Base-by-base conservation (phyloP, 1,139 yeast genomes). In the Blastobotrys petasosporus region DNA sequence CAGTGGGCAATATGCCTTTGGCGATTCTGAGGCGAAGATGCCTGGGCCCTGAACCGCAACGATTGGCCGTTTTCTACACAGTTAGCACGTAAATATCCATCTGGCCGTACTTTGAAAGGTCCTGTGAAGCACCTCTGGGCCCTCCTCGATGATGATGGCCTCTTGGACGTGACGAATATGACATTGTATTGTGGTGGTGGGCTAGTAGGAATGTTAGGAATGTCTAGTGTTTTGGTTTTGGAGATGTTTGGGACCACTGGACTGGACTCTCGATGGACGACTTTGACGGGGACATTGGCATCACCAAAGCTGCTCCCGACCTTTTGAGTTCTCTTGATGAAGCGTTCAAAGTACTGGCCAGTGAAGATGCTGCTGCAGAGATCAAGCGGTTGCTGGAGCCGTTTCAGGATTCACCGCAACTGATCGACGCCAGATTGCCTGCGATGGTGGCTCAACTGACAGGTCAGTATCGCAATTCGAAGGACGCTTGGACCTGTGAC, bases 371-470 rank as follows among this genome's bases (percentile, higher is more conserved):
- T 4, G 44, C 42, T 15, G 23, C 17, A 15, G 47, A 33, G 6
- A 20, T 51, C 20, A 41, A 37, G 9, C 29, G 39, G 11, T 17
- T 54, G 28, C 41, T 64, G 11, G 65, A 61, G 12, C 59, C 56
- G 12, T 66, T 63, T 46, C 71, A 65, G 48, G 64, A 59, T 17
- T 56, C 59, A 13, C 70, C 71, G 1, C 67, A 64, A 47, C 55
- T 68, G 17, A 52, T 69, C 4, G 73, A 69, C 49, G 52, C 63
- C 13, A 50, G 52, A 9, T 52, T 65, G 23, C 58, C 54, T 23
- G 33, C 40, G 4, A 33, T 56, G 23, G 54, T 62, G 7, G 42
- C 41, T 3, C 44, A 45, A 20, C 25, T 62, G 40, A 48, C 56
- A n/a, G 40, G 34, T 5, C 46, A 38, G 13, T 49, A 51, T 40